A percentile compares a stretch with the other conserved stretches of the same genome.
Evolutionary conservation across 805 yeast species (phyloP).

Genomic region (Candida pseudofarinosa): DNA sequence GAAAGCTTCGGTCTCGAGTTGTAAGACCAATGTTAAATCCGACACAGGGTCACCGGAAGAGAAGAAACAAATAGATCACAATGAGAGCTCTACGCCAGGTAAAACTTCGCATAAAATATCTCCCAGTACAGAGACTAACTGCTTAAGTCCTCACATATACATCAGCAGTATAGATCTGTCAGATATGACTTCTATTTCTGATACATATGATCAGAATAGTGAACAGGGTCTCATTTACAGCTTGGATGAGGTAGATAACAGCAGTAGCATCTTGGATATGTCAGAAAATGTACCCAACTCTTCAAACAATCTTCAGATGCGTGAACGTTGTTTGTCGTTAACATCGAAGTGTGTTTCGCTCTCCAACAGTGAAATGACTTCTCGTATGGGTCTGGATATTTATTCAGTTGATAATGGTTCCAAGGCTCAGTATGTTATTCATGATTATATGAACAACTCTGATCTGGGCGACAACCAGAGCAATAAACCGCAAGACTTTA

Average conservation of each 20-base stretch:
- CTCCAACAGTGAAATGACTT: slow-evolving; percentile 37
- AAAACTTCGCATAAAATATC: background rate
- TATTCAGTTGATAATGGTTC: background rate
- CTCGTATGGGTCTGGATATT: slow-evolving; percentile 7
- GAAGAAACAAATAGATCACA: background rate
- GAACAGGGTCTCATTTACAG: background rate
- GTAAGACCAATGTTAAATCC: background rate
- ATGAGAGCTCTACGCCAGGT: background rate
- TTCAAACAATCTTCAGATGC: background rate
- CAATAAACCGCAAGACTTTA: background rate
- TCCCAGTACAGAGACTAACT: background rate
- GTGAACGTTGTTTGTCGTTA: slow-evolving; percentile 22
- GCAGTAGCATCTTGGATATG: background rate
- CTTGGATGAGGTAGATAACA: background rate
- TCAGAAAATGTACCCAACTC: background rate
- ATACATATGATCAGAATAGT: background rate
- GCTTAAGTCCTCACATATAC: background rate
- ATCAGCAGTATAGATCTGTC: background rate
- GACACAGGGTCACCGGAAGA: background rate
- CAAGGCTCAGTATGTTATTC: background rate
- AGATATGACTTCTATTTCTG: background rate
- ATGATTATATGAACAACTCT: background rate
- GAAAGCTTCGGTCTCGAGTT: background rate
- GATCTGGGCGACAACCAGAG: background rate
- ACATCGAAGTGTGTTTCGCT: slow-evolving; percentile 35